Evolutionary conservation across 768 basidiomycete species (phyloP).

Genomic region (Pleurotus giganteus): DNA sequence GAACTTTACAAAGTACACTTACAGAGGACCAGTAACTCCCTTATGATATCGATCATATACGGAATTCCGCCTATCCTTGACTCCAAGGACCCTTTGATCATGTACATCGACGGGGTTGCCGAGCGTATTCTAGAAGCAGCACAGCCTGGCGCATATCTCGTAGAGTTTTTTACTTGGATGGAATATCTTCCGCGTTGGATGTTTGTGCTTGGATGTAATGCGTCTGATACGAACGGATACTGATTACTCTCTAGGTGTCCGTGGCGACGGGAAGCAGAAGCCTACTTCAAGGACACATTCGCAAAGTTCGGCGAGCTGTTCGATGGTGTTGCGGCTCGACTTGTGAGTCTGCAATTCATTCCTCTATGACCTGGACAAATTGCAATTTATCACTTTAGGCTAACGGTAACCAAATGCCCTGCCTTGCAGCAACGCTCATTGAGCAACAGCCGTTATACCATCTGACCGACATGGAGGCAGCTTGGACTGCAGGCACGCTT

Average conservation of each 20-base stretch:
- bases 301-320: conserved; percentile 20
- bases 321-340: conserved; percentile 8
- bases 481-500: conserved; percentile 12
- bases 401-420: background rate
- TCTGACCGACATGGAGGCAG: background rate
- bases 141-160: conserved; percentile 28
- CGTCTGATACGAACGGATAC: conserved; percentile 17
- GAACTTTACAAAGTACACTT: conserved; percentile 25
- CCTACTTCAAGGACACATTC: conserved; percentile 10
- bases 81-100: conserved; percentile 2
- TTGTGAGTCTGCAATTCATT: too few relatives aligned
- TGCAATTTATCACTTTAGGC: background rate
- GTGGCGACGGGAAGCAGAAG: background rate
- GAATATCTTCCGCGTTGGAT: conserved; percentile 22
- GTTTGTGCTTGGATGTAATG: conserved; percentile 25
- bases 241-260: conserved; percentile 14
- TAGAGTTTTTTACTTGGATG: conserved; percentile 31
- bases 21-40: conserved; percentile 10
- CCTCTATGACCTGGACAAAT: background rate
- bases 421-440: background rate
- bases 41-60: conserved; percentile 10
- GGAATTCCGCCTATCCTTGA: conserved; percentile 4
- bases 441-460: background rate
- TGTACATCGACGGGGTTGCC: conserved; percentile 12
- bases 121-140: conserved; percentile 22